phyloP scores from a whole-genome alignment of 2,329 filamentous ascomycete species.

The Trichoderma sp. region DNA sequence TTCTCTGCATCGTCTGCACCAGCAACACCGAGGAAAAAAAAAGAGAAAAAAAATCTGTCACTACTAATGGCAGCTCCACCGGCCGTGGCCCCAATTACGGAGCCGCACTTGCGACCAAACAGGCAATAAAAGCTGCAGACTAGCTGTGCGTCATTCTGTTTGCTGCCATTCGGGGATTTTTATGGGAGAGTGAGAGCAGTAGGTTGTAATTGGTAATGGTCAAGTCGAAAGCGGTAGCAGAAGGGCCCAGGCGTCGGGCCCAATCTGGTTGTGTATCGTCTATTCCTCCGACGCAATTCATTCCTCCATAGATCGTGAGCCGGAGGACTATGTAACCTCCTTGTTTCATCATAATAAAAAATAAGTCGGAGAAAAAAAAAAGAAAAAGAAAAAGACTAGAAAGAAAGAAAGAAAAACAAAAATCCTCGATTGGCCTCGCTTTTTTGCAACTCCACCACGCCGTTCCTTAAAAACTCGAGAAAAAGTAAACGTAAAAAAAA shows the following conservation, averaged over 20 bases:
- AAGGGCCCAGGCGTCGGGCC: too few relatives aligned
- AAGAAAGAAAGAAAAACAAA: background rate
- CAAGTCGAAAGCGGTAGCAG: background rate
- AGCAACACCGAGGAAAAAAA: background rate
- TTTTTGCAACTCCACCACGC: background rate
- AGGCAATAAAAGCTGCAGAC: conserved; percentile 11
- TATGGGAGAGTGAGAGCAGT: too few relatives aligned
- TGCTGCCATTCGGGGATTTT: background rate
- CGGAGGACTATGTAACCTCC: background rate
- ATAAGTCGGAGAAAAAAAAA: background rate
- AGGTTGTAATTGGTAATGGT: too few relatives aligned
- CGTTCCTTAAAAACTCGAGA: background rate
- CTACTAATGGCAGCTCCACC: conserved; percentile 12
- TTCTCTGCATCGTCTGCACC: background rate
- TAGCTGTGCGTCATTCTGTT: conserved; percentile 12
- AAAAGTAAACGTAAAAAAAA: background rate
- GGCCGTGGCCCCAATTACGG: conserved; percentile 3
- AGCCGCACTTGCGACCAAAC: conserved; percentile 18
- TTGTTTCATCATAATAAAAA: background rate
- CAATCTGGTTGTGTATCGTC: background rate
- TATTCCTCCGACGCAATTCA: background rate
- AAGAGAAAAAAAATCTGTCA: conserved; percentile 14
- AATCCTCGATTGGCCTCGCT: background rate
- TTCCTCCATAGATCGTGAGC: background rate
- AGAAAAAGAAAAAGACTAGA: background rate